Evolutionary conservation across 2,329 filamentous ascomycete species (phyloP), one percentile per base, ranked within the genome.

Genomic region (Cyanodermella asteris): DNA sequence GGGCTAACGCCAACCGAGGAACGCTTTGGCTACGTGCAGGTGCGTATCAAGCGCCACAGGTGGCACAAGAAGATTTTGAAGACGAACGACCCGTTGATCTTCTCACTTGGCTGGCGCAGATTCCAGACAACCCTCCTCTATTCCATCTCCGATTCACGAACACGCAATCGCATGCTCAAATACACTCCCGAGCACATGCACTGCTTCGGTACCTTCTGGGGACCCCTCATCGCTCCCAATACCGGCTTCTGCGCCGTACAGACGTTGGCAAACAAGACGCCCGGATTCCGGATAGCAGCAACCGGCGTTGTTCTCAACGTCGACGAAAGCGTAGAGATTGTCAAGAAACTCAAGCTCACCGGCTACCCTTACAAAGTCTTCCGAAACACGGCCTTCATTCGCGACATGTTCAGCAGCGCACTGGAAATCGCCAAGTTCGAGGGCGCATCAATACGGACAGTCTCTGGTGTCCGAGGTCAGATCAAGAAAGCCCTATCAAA

Each of bases 11-110:
- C 87, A 6, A 93, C 84, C 0, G 87, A 97, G 49, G 82, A 94
- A 47, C 71, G 90, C 25, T 93, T 91, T 45, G 90, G 87, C 6
- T 94, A 76, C 43, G 72, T 94, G 6, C 87, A 97, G 49, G 72
- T 93, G 29, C 71, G 90, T 25, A 91, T 97, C 57, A 97, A 97
- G 63, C 67, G 81, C 27, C 87, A 97, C 48, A 64, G 87, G 36
- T 97, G 90, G 90, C 87, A 97, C 56, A 93, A 93, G 64, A 91
- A 87, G 58, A 94, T 94, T 38, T 61, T 97, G 36, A 97, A 97
- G 58, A 94, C 81, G 17, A 91, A 91, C 44, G 87, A 97, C 43
- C 90, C 87, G 10, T 62, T 97, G 25, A 91, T 97, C 44, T 87
- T 97, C 57, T 93, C 82, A 2, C 61, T 97, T 21, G 87, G 87